Evolutionary conservation across 2,329 filamentous ascomycete genomes (phyloP).

Genomic region (Orbilia brochopaga): DNA sequence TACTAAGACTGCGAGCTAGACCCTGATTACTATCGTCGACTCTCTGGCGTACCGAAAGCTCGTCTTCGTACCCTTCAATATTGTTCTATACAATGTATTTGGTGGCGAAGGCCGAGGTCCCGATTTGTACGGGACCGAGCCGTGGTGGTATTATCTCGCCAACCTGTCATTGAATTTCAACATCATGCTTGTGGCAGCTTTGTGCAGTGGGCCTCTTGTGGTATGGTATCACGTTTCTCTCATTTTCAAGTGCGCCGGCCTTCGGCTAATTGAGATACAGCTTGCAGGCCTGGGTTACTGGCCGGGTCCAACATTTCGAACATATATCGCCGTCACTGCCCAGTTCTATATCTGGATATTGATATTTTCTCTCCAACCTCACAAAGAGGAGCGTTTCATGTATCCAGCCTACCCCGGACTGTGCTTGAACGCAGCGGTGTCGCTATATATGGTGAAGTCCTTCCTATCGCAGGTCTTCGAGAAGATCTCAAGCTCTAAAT

Average conservation of each 20-base stretch:
- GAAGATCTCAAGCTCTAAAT: neutral
- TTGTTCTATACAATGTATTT: constrained; percentile 94
- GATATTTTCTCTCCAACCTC: constrained; percentile 89
- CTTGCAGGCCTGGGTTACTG: constrained; percentile 64
- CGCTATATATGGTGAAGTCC: constrained; percentile 60
- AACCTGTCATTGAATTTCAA: constrained; percentile 96
- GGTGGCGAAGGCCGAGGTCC: constrained; percentile 77
- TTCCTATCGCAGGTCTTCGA: constrained; percentile 3
- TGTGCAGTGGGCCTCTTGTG: constrained; percentile 69
- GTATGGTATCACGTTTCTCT: constrained; percentile 10
- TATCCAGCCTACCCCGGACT: constrained; percentile 93
- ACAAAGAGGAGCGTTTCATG: constrained; percentile 99
- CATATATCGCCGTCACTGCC: constrained; percentile 65
- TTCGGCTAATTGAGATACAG: neutral
- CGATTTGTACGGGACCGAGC: constrained; percentile 91
- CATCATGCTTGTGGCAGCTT: constrained; percentile 83
- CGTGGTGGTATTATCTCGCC: constrained; percentile 94
- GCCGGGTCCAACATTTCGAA: constrained; percentile 58
- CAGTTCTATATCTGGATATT: constrained; percentile 94
- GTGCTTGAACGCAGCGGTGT: constrained; percentile 83
- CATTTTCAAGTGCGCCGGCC: neutral
- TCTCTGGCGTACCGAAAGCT: constrained; percentile 70
- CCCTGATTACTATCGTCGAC: constrained; percentile 48
- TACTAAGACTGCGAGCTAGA: constrained; percentile 3
- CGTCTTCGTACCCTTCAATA: constrained; percentile 83